A percentile compares a stretch with the other conserved stretches of the same genome.
phyloP scores from a whole-genome alignment of 331 rosid genomes.

The Cydonia oblonga region DNA sequence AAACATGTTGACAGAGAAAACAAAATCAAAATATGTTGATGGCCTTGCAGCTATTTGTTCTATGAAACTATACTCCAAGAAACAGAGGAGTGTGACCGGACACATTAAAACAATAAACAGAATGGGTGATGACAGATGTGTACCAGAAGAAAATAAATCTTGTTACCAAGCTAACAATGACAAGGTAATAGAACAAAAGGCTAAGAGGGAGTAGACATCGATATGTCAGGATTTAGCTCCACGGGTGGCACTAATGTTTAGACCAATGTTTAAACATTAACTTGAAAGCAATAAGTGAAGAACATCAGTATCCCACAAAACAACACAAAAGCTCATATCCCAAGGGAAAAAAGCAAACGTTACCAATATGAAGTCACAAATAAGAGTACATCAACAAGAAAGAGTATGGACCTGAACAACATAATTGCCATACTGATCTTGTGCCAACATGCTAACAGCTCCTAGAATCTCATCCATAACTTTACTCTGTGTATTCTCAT shows the following conservation, averaged over 20 bases:
- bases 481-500: conserved; percentile 55
- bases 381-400: neutral
- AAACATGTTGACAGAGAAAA: neutral
- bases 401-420: conserved; percentile 79
- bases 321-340: neutral
- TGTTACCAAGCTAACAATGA: neutral
- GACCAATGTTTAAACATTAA: neutral
- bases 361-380: neutral
- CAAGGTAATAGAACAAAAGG: neutral
- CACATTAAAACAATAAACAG: neutral
- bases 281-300: neutral
- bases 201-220: neutral
- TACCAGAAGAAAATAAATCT: neutral
- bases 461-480: conserved; percentile 94
- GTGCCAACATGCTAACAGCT: conserved; percentile 92
- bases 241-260: neutral
- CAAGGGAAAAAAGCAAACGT: neutral
- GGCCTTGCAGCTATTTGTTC: neutral
- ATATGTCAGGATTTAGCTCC: neutral
- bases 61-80: neutral
- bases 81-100: neutral
- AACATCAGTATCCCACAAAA: neutral
- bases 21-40: neutral
- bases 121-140: neutral
- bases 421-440: conserved; percentile 94